Conservation (phyloP, 2,329 filamentous ascomycete species). For the Teratosphaeriaceae sp. region DNA sequence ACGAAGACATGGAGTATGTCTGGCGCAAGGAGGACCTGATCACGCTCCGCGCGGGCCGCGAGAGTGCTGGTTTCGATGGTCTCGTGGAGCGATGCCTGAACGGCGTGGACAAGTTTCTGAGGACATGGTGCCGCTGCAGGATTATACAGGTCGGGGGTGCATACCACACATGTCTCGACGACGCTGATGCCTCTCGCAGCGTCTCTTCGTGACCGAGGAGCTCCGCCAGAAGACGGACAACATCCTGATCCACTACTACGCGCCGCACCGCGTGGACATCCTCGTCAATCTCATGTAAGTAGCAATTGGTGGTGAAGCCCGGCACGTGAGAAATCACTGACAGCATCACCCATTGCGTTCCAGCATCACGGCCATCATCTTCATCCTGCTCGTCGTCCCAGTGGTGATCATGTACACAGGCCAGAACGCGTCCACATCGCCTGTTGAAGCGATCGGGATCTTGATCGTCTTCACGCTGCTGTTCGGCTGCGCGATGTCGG, state of each 20-base stretch:
- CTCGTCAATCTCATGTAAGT: slow-evolving; percentile 37
- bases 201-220: slow-evolving; percentile 34
- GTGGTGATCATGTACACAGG: slow-evolving; percentile 36
- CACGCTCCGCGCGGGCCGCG: slow-evolving; percentile 33
- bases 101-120: slow-evolving; percentile 14
- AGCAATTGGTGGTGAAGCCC: too few relatives aligned
- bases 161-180: too few relatives aligned
- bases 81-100: slow-evolving; percentile 26
- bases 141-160: slow-evolving; percentile 22
- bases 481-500: slow-evolving; percentile 20
- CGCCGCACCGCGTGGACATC: slow-evolving; percentile 31
- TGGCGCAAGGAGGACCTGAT: slow-evolving; percentile 36
- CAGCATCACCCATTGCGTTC: too few relatives aligned
- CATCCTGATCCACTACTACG: slow-evolving; percentile 31
- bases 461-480: slow-evolving; percentile 36
- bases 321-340: too few relatives aligned
- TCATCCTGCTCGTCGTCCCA: slow-evolving; percentile 35
- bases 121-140: slow-evolving; percentile 21
- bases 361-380: slow-evolving; percentile 39
- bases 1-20: slow-evolving; percentile 31
- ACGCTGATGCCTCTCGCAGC: slow-evolving; percentile 18
- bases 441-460: slow-evolving; percentile 36
- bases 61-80: slow-evolving; percentile 36
- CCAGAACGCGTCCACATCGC: slow-evolving; percentile 25
- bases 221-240: slow-evolving; percentile 32